Evolutionary conservation across 495 filamentous ascomycete genomes (phyloP), one percentile per base, ranked within the genome.

Genomic region (Xylona heveae): DNA sequence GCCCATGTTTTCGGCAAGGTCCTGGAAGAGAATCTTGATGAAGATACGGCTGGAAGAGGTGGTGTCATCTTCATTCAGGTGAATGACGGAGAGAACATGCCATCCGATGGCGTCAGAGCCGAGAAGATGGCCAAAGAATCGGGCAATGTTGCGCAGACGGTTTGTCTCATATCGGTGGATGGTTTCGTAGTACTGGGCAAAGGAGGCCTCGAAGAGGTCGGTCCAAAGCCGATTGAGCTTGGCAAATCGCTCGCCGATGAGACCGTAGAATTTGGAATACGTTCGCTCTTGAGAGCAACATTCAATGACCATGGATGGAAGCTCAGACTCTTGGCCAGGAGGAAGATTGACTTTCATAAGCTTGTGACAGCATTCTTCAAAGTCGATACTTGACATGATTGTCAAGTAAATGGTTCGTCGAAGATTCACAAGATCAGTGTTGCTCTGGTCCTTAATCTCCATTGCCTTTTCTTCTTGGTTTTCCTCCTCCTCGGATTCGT

Each of bases 131-230:
- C 82, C 82, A 39, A 93, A 95, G 55, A 99, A 91, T 17, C 80
- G 65, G 7, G 83, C 84, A 42, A 95, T 83, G 48, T 94, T 99
- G 31, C 88, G 73, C 12, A 99, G 62, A 29, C 76, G 69, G 48
- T 93, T 94, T 7, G 82, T 92, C 48, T 94, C 88, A 44, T 88
- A 85, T 13, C 90, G 74, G 52, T 99, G 88, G 39, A 95, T 95
- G 0, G 84, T 94, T 33, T 91, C 80, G 55, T 94, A 95, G 50
- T 94, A 92, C 38, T 84, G 82, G 35, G 69, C 65, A 42, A 99
- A 99, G 7, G 71, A 64, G 38, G 74, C 61, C 46, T 94, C 81
- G 39, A 93, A 93, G 2, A 92, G 63, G 31, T 91, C 82, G 8
- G 65, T 78, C 88, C 90, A 95, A 31, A 94, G 58, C 5, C 90